Conservation (phyloP, 1,139 yeast genomes). For the Eremothecium gossypii region DNA sequence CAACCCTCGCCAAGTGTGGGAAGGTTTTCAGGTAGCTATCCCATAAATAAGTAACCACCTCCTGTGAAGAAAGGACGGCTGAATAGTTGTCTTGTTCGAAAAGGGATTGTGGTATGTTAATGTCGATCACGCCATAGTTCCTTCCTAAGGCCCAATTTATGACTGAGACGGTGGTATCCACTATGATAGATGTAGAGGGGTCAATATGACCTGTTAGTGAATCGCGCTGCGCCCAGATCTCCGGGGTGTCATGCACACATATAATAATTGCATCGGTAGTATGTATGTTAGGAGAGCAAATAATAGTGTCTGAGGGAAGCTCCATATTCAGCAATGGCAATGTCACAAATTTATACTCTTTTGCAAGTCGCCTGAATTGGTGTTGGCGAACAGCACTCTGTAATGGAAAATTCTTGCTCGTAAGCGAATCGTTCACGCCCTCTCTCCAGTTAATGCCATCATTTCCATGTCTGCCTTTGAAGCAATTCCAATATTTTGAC, state of each 20-base stretch:
- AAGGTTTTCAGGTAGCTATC: conserved; percentile 80
- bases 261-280: conserved; percentile 55
- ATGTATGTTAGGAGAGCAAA: conserved; percentile 69
- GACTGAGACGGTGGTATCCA: conserved; percentile 49
- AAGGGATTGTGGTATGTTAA: conserved; percentile 53
- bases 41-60: conserved; percentile 72
- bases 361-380: conserved; percentile 52
- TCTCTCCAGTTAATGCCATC: conserved; percentile 26
- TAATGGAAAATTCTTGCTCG: conserved; percentile 36
- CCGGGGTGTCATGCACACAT: conserved; percentile 85
- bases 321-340: conserved; percentile 57
- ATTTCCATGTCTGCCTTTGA: conserved; percentile 54
- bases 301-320: conserved; percentile 55
- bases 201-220: conserved; percentile 74
- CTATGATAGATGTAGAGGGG: conserved; percentile 57
- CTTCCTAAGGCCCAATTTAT: conserved; percentile 51
- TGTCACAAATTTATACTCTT: conserved; percentile 49
- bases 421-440: conserved; percentile 15
- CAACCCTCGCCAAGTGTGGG: conserved; percentile 53
- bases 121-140: conserved; percentile 72
- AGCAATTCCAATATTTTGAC: conserved; percentile 79
- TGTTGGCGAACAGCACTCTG: conserved; percentile 66
- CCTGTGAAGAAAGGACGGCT: conserved; percentile 64
- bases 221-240: conserved; percentile 81
- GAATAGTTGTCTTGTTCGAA: conserved; percentile 41